A percentile compares a stretch with the other conserved stretches of the same genome.
phyloP scores from a whole-genome alignment of 1,284 basidiomycete species.

The Sanghuangporus baumii region DNA sequence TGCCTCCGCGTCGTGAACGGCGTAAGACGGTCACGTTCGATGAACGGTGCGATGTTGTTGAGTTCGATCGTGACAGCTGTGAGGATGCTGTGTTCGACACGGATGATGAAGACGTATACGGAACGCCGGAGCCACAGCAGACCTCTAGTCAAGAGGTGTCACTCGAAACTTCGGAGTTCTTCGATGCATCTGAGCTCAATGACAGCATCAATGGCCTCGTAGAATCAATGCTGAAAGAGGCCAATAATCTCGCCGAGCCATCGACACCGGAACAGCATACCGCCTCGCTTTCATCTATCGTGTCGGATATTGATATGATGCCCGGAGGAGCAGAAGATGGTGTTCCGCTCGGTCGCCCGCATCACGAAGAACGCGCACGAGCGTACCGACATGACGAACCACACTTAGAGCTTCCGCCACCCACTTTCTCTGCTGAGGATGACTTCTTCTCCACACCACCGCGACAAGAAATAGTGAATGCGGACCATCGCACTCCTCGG shows the following conservation, averaged over 20 bases:
- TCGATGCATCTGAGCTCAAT: conserved; percentile 27
- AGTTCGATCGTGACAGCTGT: conserved; percentile 67
- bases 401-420: neutral
- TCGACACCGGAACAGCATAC: conserved; percentile 17
- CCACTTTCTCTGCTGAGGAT: conserved; percentile 1
- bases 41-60: conserved; percentile 81
- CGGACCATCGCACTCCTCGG: conserved; percentile 2
- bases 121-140: conserved; percentile 26
- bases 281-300: conserved; percentile 28
- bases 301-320: conserved; percentile 33
- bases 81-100: conserved; percentile 38
- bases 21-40: conserved; percentile 85
- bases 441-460: conserved; percentile 6
- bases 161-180: neutral
- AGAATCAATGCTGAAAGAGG: conserved; percentile 48
- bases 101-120: conserved; percentile 41
- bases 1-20: conserved; percentile 42
- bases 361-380: conserved; percentile 38
- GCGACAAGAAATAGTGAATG: neutral
- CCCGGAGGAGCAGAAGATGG: conserved; percentile 58
- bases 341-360: conserved; percentile 63
- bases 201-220: conserved; percentile 60
- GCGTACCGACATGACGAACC: conserved; percentile 1
- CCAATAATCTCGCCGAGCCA: conserved; percentile 13
- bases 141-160: neutral